Evolutionary conservation across 495 filamentous ascomycete genomes (phyloP), one percentile per base, ranked within the genome.

Genomic region (Hypoxylon subgilvum): DNA sequence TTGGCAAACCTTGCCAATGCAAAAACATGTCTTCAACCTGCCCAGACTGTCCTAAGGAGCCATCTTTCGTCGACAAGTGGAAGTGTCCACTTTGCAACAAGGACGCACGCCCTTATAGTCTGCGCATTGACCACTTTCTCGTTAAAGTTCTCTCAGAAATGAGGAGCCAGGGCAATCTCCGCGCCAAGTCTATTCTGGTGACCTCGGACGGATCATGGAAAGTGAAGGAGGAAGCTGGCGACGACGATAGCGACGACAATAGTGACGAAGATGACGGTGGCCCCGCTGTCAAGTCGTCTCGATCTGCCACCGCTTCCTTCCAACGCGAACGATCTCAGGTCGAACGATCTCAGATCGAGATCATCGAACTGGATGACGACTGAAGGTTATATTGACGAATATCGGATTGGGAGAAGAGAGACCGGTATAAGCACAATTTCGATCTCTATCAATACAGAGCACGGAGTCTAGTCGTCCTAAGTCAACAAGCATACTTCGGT

Each of bases 81-180:
- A 81, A 75, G 32, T 97, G 92, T 64, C 92, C 92, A 0, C 82
- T 94, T 44, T 96, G 92, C 71, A 76, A 79, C 25, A 66, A 63
- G 23, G 91, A 95, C 66, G 89, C 88, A 6, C 80, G 91, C 6
- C 92, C 92, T 0, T 79, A 82, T 19, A 80, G 68, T 32, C 75
- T 96, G 8, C 60, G 83, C 14, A 72, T 90, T 8, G 92, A 96
- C 67, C 79, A 76, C 3, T 96, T 90, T 64, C 75, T 96, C 32
- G 68, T 75, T 17, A 73, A 79, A 3, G 81, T 96, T 1, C 81
- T 78, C 30, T 51, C 62, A 4, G 63, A 77, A 35, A 71, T 91
- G 2, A 71, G 75, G 38, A 52, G 62, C 4, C 70, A 72, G 28
- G 65, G 69, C 13, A 61, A 70, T 13, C 57, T 82, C 16, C 66